Base-by-base conservation (phyloP, 345 rosid species). In the Ceriops decandra region DNA sequence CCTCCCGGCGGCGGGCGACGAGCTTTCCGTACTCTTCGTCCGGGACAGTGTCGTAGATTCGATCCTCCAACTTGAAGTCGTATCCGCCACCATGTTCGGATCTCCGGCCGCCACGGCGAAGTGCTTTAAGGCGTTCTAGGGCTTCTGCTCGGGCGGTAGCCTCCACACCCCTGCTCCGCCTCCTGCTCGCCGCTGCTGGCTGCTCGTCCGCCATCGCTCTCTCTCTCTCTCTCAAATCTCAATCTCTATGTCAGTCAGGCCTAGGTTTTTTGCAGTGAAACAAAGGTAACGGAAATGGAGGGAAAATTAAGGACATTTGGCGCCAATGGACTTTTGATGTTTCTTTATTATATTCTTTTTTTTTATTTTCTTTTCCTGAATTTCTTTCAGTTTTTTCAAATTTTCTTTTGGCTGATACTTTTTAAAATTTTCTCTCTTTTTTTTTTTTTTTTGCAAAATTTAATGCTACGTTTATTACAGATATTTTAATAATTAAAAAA, bases 11-110 rank as follows among this genome's bases (percentile, higher is more conserved):
- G 64, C 83, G 84, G 63, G 88, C 88, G 17, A 90, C 95, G 66
- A 91, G 76, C 58, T 76, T 85, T 15, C 87, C 84, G 68, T 91
- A 91, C 80, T 90, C 93, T 2, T 90, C 90, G 24, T 91, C 98
- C 7, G 76, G 85, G 17, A 92, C 89, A 0, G 87, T 83, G 67
- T 95, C 97, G 63, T 79, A 91, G 64, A 91, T 88, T 28, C 95
- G 99, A 16, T 83, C 75, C 67, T 91, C 90, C 15, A 86, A 53
- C 79, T 77, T 95, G 74, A 95, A 62, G 52, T 85, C 83, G 76
- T 83, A 88, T 15, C 86, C 90, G 16, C 82, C 81, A 4, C 82
- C 85, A 5, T 85, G 72, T 33, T 81, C 82, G 32, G 89, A 73
- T 71, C 97, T 82, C 60, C 87, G 83, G 28, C 96, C 95, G 17